Evolutionary conservation across 2,329 filamentous ascomycete species (phyloP).

Genomic region (Podosphaera xanthii): DNA sequence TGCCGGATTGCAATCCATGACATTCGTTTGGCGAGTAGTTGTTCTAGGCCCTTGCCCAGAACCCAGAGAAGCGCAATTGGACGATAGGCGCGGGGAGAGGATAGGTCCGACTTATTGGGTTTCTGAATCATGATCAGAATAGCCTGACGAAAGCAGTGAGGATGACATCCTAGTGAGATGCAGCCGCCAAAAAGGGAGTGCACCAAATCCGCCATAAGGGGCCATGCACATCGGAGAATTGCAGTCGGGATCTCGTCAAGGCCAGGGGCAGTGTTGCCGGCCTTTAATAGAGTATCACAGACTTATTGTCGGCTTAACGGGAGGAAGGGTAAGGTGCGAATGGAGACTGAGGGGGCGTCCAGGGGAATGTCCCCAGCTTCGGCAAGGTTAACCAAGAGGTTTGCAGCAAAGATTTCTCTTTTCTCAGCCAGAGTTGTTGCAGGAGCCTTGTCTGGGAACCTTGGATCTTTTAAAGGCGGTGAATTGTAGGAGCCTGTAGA

Average conservation of each 20-base stretch:
- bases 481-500: background rate
- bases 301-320: background rate
- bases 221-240: background rate
- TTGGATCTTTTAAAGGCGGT: background rate
- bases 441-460: background rate
- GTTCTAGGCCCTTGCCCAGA: background rate
- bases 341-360: background rate
- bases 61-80: background rate
- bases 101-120: background rate
- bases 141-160: background rate
- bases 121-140: background rate
- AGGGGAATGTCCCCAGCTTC: background rate
- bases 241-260: background rate
- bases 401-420: background rate
- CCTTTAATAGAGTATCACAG: background rate
- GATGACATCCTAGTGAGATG: background rate
- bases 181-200: background rate
- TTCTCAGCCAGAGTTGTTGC: background rate
- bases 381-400: background rate
- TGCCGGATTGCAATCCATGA: background rate
- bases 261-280: background rate
- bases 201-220: background rate
- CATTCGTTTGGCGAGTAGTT: background rate
- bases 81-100: background rate
- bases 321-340: no score